A percentile compares a stretch with the other conserved stretches of the same genome.
phyloP scores from a whole-genome alignment of 768 basidiomycete genomes.

The Fomitopsis serialis region DNA sequence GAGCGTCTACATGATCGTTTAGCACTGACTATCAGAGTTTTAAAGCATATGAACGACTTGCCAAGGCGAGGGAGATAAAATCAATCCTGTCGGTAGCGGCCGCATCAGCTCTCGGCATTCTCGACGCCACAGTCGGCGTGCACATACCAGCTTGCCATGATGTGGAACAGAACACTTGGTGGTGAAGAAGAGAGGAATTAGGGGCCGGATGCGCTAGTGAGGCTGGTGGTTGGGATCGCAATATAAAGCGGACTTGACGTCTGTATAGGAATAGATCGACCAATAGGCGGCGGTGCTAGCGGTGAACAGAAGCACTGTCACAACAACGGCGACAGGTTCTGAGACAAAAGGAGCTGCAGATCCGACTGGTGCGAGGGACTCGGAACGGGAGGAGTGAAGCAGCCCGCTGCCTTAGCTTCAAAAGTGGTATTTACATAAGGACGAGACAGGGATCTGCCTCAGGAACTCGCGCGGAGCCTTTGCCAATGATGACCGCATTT shows the following conservation, averaged over 20 bases:
- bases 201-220: too few relatives aligned
- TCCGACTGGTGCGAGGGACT: neutral
- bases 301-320: too few relatives aligned
- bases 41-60: slow-evolving; percentile 9
- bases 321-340: too few relatives aligned
- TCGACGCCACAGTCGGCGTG: neutral
- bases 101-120: neutral
- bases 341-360: too few relatives aligned
- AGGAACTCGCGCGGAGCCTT: neutral
- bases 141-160: slow-evolving; percentile 6
- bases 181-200: too few relatives aligned
- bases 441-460: neutral
- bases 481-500: neutral
- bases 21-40: neutral
- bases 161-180: neutral
- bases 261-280: neutral
- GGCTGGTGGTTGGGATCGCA: neutral
- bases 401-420: too few relatives aligned
- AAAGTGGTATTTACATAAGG: too few relatives aligned
- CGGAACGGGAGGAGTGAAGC: neutral
- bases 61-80: slow-evolving; percentile 34
- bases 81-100: slow-evolving; percentile 30
- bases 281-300: neutral
- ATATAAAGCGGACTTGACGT: neutral
- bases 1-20: slow-evolving; percentile 35